Evolutionary conservation across 768 basidiomycete species (phyloP).

Genomic region (Termitomyces sp.): DNA sequence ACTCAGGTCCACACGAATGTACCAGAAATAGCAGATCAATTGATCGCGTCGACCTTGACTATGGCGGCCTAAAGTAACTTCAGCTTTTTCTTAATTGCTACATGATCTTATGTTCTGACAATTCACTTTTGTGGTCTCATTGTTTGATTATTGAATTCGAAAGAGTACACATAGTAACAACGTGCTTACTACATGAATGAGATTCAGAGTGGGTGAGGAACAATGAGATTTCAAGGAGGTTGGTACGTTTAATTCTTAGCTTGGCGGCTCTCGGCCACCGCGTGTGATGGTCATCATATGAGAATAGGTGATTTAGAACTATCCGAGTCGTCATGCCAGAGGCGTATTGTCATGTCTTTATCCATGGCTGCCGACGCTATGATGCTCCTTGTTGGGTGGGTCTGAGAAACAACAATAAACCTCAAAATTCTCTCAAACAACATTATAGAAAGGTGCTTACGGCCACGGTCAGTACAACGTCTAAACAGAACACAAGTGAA

Average conservation of each 20-base stretch:
- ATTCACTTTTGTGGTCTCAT: too few species aligned
- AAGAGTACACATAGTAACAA: not conserved
- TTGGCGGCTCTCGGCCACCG: not conserved
- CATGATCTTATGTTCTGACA: too few species aligned
- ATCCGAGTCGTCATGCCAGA: constrained; percentile 63
- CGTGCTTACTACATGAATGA: not conserved
- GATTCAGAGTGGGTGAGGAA: too few species aligned
- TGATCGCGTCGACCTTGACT: too few species aligned
- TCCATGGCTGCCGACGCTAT: constrained; percentile 92
- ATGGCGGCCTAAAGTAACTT: too few species aligned
- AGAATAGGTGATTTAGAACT: constrained; percentile 4
- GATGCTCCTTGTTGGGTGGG: constrained; percentile 70
- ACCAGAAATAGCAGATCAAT: too few species aligned
- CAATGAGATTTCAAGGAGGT: too few species aligned
- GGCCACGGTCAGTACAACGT: constrained; percentile 77
- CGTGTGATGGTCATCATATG: too few species aligned
- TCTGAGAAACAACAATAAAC: constrained; percentile 39
- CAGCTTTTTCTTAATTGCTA: too few species aligned
- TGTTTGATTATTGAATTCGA: too few species aligned
- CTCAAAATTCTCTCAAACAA: not conserved
- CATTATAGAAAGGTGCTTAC: constrained; percentile 37
- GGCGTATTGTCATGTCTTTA: constrained; percentile 78
- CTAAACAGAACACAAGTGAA: constrained; percentile 21
- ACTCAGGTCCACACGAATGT: too few species aligned
- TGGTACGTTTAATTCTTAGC: not conserved